Conservation (phyloP, 2,329 filamentous ascomycete genomes). For the Chrysoporthe puriensis region DNA sequence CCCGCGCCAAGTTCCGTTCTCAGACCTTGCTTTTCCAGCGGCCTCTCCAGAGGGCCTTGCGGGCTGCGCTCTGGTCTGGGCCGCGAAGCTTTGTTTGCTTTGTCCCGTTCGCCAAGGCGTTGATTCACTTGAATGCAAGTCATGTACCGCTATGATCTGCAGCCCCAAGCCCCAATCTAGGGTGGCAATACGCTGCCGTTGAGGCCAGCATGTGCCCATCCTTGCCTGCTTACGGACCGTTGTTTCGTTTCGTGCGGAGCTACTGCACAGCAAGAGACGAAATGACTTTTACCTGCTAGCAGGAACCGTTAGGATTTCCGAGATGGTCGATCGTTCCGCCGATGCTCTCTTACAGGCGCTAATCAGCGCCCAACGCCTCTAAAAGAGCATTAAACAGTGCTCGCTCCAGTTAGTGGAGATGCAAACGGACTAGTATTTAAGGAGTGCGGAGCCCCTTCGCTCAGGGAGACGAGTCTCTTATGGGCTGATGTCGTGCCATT, state of each 20-base stretch:
- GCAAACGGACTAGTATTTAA: slow-evolving; percentile 9
- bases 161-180: slow-evolving; percentile 18
- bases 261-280: slow-evolving; percentile 9
- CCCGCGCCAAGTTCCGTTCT: not conserved
- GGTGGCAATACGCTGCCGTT: not conserved
- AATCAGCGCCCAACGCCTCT: not conserved
- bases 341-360: not conserved
- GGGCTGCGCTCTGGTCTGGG: not conserved
- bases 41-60: not conserved
- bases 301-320: not conserved
- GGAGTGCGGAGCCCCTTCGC: slow-evolving; percentile 17
- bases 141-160: slow-evolving; percentile 25
- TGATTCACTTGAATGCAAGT: slow-evolving; percentile 5
- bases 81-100: not conserved
- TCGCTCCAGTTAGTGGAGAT: not conserved
- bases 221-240: slow-evolving; percentile 4
- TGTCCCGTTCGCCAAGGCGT: not conserved
- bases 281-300: not conserved
- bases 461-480: not conserved
- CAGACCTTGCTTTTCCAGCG: not conserved
- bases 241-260: slow-evolving; percentile 20
- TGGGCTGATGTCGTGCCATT: slow-evolving; percentile 28
- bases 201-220: not conserved
- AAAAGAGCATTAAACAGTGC: not conserved
- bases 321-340: not conserved